Base-by-base conservation (phyloP, 306 rosid genomes). In the Boehmeria nivea region DNA sequence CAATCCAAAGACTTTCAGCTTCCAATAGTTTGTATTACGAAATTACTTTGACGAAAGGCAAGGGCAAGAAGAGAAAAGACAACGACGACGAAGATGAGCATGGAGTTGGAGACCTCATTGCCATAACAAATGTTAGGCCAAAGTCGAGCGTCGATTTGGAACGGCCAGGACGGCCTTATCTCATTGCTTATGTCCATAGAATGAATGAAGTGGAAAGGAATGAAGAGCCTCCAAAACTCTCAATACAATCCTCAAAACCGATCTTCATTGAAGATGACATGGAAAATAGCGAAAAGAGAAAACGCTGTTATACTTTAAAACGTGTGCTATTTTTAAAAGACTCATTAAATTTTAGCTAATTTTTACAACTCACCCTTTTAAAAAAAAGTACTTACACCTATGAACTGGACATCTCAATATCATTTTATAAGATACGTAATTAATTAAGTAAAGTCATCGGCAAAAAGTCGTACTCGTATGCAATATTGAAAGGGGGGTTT, bases 61-160 rank as follows among this genome's bases (percentile, higher is more conserved):
- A 18, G 33, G 38, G 14, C 44, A 63, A 50, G 3, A 61, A 6
- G 58, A 47, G 56, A 12, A 13, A 31, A 18, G 59, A 12, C 43
- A 60, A 50, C 43, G 59, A 34, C 13, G 23, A 26, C 1, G 57
- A n/a, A 15, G 43, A 81, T 59, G 73, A 71, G 24, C 78, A 79
- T 25, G 47, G 46, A 53, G n/a, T 0, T 14, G 86, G 88, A 45
- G 88, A 85, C 54, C 54, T 79, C 60, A 57, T 78, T 66, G 86
- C 83, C 38, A 57, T 81, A 17, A 57, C 86, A 5, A 33, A 68
- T 43, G 45, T 53, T 15, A 67, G 52, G 44, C 83, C 88, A 1
- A 60, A 52, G 54, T 1, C 48, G 21, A 4, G 43, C 15, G 6
- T 37, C 15, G 89, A 85, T 62, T 42, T 85, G 61, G 34, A 8